Conservation (phyloP, 179 eudicot species). For the Patellifolia procumbens region DNA sequence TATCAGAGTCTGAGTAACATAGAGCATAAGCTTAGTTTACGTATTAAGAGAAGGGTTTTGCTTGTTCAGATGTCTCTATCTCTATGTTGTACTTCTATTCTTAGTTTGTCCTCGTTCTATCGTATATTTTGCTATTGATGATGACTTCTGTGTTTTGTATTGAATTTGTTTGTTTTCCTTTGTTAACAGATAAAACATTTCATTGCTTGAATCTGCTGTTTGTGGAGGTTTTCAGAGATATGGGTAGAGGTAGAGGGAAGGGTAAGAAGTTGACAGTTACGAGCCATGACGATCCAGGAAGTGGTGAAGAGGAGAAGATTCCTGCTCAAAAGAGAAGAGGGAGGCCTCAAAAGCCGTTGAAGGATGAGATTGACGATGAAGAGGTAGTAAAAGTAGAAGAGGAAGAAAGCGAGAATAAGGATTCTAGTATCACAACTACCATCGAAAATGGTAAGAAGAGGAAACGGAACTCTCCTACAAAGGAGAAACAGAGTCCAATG, state of each 20-base stretch:
- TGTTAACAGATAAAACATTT: conserved; percentile 34
- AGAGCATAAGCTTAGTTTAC: too few relatives aligned
- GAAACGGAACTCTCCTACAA: conserved; percentile 43
- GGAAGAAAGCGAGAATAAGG: conserved; percentile 45
- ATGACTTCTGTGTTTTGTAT: neutral
- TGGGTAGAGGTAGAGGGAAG: conserved; percentile 87
- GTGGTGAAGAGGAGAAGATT: conserved; percentile 70
- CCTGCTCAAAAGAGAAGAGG: conserved; percentile 64
- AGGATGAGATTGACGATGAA: conserved; percentile 51
- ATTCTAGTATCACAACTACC: conserved; percentile 24
- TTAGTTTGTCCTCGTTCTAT: neutral
- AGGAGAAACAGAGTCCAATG: conserved; percentile 42
- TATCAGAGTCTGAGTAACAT: too few relatives aligned
- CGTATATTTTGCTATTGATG: neutral
- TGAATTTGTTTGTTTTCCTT: neutral
- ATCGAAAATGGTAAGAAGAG: conserved; percentile 59
- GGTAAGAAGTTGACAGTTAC: conserved; percentile 55
- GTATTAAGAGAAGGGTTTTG: neutral
- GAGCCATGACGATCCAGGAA: conserved; percentile 51
- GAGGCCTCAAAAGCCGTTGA: conserved; percentile 70
- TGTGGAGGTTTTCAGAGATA: conserved; percentile 26
- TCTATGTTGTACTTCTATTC: neutral
- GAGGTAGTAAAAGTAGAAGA: conserved; percentile 33
- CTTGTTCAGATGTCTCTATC: neutral
- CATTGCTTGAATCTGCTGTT: conserved; percentile 23